Evolutionary conservation across 129 eudicot species (phyloP).

Genomic region (Artemisia tridentata): DNA sequence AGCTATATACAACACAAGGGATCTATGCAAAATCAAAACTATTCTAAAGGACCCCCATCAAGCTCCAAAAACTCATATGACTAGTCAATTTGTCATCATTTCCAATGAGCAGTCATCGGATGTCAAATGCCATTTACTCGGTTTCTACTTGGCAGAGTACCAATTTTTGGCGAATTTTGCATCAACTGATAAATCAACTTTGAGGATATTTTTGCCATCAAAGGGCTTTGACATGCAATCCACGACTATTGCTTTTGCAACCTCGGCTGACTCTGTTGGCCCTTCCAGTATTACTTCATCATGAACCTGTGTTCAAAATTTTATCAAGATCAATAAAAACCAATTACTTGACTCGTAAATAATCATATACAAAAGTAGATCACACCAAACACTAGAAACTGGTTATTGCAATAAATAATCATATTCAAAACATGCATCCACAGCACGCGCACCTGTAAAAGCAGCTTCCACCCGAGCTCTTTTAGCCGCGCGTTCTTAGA

Average conservation of each 20-base stretch:
- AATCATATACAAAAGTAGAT: not conserved
- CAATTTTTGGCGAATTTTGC: slow-evolving; percentile 86
- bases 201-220: slow-evolving; percentile 68
- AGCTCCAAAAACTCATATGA: slow-evolving; percentile 8
- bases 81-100: not conserved
- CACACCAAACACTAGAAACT: too few species aligned
- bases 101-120: not conserved
- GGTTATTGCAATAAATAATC: not conserved
- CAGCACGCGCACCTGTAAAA: slow-evolving; percentile 62
- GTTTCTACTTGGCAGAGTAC: slow-evolving; percentile 83
- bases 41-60: slow-evolving; percentile 7
- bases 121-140: not conserved
- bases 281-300: slow-evolving; percentile 98
- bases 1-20: slow-evolving; percentile 6
- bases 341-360: not conserved
- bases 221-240: slow-evolving; percentile 93
- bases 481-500: slow-evolving; percentile 57
- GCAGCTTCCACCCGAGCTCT: slow-evolving; percentile 92
- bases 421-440: not conserved
- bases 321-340: not conserved
- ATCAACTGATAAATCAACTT: slow-evolving; percentile 77
- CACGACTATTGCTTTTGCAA: slow-evolving; percentile 83
- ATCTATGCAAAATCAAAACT: slow-evolving; percentile 7
- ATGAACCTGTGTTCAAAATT: slow-evolving; percentile 68
- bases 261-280: slow-evolving; percentile 89